phyloP scores from a whole-genome alignment of 2,329 filamentous ascomycete species.

The Epichloe elymi region DNA sequence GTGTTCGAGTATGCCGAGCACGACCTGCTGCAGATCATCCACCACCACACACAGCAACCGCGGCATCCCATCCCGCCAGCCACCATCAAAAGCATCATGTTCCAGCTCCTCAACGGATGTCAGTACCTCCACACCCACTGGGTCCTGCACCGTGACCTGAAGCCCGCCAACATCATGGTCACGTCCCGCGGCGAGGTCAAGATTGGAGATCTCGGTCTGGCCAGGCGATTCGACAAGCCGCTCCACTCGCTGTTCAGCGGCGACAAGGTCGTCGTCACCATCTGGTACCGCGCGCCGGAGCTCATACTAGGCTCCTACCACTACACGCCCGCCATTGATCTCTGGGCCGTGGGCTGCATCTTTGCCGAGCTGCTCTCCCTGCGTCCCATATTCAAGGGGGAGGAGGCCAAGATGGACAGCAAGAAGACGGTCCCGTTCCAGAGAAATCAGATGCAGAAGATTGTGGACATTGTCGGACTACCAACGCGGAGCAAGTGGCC shows the following conservation, averaged over 20 bases:
- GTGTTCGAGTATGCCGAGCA: slow-evolving; percentile 98
- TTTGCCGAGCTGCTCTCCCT: slow-evolving; percentile 88
- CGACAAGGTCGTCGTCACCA: slow-evolving; percentile 97
- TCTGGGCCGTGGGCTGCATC: slow-evolving; percentile 97
- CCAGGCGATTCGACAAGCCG: slow-evolving; percentile 86
- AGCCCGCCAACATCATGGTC: slow-evolving; percentile 98
- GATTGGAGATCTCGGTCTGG: slow-evolving; percentile 87
- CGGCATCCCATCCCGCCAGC: slow-evolving; percentile 77
- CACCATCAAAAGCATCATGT: slow-evolving; percentile 88
- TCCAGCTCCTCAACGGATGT: slow-evolving; percentile 87
- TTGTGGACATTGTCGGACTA: slow-evolving; percentile 88
- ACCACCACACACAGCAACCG: slow-evolving; percentile 86
- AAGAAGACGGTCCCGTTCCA: slow-evolving; percentile 98
- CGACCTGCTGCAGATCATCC: slow-evolving; percentile 92
- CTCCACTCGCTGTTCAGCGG: slow-evolving; percentile 82
- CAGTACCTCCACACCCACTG: slow-evolving; percentile 93
- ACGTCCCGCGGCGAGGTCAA: slow-evolving; percentile 82
- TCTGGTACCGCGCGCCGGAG: slow-evolving; percentile 96
- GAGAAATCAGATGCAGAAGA: slow-evolving; percentile 97
- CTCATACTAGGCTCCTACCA: slow-evolving; percentile 84
- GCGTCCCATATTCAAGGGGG: slow-evolving; percentile 96
- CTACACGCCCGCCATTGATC: slow-evolving; percentile 91
- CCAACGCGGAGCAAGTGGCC: slow-evolving; percentile 86
- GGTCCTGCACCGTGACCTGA: slow-evolving; percentile 93
- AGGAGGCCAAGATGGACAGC: slow-evolving; percentile 97